Conservation (phyloP, 2,329 filamentous ascomycete species). For the Aspergillus tubingensis region DNA sequence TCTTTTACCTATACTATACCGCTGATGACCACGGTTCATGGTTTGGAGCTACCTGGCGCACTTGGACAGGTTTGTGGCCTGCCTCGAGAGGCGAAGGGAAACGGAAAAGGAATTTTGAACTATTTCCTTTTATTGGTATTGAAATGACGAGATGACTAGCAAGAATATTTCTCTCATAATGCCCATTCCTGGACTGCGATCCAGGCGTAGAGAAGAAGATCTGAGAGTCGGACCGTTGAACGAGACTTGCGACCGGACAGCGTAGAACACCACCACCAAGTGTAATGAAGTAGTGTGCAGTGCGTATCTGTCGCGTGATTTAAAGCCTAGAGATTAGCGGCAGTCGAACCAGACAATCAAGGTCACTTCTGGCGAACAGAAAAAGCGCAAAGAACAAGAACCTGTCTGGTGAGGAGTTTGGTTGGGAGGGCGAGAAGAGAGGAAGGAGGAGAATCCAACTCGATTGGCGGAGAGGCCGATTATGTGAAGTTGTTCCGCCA, state of each 20-base stretch:
- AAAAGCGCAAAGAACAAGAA: background rate
- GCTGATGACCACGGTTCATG: background rate
- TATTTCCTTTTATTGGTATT: constrained; percentile 1
- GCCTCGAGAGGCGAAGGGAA: background rate
- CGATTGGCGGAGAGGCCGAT: constrained; percentile 19
- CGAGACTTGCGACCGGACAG: constrained; percentile 3
- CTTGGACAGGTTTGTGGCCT: background rate
- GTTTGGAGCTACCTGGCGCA: background rate
- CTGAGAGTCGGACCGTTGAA: background rate
- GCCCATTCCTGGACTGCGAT: background rate
- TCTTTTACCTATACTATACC: background rate
- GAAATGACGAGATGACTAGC: constrained; percentile 11
- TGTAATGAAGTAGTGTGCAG: background rate
- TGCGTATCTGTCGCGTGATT: background rate
- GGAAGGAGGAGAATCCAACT: constrained; percentile 5
- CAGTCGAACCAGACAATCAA: background rate
- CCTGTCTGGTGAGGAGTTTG: background rate
- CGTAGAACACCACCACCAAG: background rate
- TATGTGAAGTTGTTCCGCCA: constrained; percentile 28
- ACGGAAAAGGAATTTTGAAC: background rate
- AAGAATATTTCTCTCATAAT: background rate
- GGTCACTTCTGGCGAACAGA: background rate
- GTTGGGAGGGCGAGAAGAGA: constrained; percentile 19
- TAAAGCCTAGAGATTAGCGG: background rate
- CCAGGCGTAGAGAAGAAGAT: background rate